Base-by-base conservation (phyloP, 106 monocot species). In the Allium sativum region DNA sequence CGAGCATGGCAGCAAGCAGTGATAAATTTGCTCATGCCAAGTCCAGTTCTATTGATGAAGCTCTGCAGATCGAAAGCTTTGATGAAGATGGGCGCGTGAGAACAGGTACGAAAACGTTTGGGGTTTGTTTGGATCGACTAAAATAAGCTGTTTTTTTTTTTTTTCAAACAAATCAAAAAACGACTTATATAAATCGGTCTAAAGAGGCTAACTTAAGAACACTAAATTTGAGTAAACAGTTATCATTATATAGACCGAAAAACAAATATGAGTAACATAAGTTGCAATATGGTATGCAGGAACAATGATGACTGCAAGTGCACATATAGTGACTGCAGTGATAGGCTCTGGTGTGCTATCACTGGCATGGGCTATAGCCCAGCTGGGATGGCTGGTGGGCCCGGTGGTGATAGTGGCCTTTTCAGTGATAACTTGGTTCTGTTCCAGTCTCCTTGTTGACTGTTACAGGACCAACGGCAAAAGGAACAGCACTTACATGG, bases 231-330 rank as follows among this genome's bases (percentile, higher is more conserved):
- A n/a, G n/a, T n/a, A n/a, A n/a, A n/a, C n/a, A n/a, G n/a, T n/a
- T n/a, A n/a, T n/a, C n/a, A n/a, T n/a, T 55, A 6, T 19, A 17
- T 9, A 1, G 14, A 55, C 15, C 13, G 0, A 50, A 17, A 55
- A 55, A 9, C 9, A 16, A 55, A 19, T 55, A 3, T 31, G 5
- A 31, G 31, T 31, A 31, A 31, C 31, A 31, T 31, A 31, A 31
- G 55, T 18, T 19, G n/a, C n/a, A 58, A 22, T 58, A 11, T 22
- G 10, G 9, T 40, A 51, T 51, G 59, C 19, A 71, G 71, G 71
- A 46, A 71, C 71, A 10, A 10, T 71, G 71, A 11, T 62, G 63
- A 71, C 62, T 45, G 71, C 71, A 63, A 71, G 60, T 42, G 70
- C 70, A 12, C 70, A 70, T 20, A 63, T 71, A 21, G 56, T 71